Evolutionary conservation across 2,329 filamentous ascomycete species (phyloP).

Genomic region (Calonectria pteridis): DNA sequence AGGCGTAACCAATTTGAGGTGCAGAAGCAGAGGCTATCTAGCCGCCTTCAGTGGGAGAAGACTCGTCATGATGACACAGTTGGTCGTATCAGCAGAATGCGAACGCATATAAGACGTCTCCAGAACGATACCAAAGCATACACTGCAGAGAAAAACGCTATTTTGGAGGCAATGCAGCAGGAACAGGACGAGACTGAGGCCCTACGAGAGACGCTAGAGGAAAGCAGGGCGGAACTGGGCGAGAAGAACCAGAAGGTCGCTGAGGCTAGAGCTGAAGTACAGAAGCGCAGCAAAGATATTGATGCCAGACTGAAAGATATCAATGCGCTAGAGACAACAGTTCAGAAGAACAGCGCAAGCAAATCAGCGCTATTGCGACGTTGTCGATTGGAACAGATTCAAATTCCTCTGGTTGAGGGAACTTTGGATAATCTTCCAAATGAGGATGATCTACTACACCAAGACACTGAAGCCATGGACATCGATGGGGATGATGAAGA

Average conservation of each 20-base stretch:
- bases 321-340: conserved; percentile 82
- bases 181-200: conserved; percentile 83
- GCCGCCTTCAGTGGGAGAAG: conserved; percentile 69
- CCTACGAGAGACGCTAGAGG: conserved; percentile 78
- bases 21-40: conserved; percentile 82
- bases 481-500: conserved; percentile 78
- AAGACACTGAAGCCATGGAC: conserved; percentile 92
- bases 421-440: conserved; percentile 90
- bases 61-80: conserved; percentile 69
- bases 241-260: conserved; percentile 81
- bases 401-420: conserved; percentile 80
- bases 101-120: conserved; percentile 75
- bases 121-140: conserved; percentile 78
- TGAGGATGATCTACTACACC: conserved; percentile 81
- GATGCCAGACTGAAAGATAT: conserved; percentile 81
- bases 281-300: conserved; percentile 87
- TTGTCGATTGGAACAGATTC: conserved; percentile 94
- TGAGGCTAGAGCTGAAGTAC: conserved; percentile 83
- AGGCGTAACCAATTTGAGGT: conserved; percentile 89
- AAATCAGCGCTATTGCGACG: conserved; percentile 88
- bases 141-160: conserved; percentile 77
- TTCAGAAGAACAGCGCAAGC: conserved; percentile 86
- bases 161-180: conserved; percentile 79
- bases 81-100: conserved; percentile 75
- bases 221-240: conserved; percentile 75